These are phyloP conservation scores for Peronospora tabacina DNA, from an alignment of 352 stramenopile species.

Conservation along the genomic window DNA sequence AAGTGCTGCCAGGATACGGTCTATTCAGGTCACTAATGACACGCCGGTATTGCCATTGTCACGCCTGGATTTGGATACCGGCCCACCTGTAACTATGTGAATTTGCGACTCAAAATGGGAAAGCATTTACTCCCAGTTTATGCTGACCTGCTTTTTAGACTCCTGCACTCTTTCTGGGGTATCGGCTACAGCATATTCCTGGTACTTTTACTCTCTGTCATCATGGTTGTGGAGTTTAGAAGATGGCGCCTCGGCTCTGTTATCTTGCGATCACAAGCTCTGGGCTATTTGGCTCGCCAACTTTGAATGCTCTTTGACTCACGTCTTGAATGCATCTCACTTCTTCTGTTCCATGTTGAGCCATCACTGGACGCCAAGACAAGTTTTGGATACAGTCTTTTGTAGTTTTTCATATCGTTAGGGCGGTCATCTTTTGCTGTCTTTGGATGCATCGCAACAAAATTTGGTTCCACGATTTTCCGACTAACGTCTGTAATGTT, in stretches of 20 bases:
- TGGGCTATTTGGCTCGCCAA: not conserved
- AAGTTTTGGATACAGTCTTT: not conserved
- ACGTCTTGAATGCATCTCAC: not conserved
- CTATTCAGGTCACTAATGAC: not conserved
- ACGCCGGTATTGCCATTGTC: not conserved
- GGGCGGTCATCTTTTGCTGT: not conserved
- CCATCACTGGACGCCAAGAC: not conserved
- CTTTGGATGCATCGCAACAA: slow-evolving; percentile 1
- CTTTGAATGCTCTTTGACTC: not conserved
- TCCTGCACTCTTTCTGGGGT: not conserved
- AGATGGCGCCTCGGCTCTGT: not conserved
- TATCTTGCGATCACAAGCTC: not conserved
- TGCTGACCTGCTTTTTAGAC: not conserved
- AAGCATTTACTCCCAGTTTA: not conserved
- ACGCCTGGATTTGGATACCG: not conserved
- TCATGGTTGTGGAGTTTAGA: not conserved
- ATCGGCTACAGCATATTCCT: not conserved
- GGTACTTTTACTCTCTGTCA: not conserved
- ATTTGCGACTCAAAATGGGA: not conserved
- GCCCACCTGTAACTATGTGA: not conserved
- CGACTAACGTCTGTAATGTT: no score
- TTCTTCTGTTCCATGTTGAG: not conserved
- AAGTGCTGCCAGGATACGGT: not conserved
- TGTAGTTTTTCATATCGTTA: not conserved
- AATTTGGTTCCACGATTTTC: not conserved